Conservation (phyloP, 2,329 filamentous ascomycete genomes). For the Chrysoporthe deuterocubensis region DNA sequence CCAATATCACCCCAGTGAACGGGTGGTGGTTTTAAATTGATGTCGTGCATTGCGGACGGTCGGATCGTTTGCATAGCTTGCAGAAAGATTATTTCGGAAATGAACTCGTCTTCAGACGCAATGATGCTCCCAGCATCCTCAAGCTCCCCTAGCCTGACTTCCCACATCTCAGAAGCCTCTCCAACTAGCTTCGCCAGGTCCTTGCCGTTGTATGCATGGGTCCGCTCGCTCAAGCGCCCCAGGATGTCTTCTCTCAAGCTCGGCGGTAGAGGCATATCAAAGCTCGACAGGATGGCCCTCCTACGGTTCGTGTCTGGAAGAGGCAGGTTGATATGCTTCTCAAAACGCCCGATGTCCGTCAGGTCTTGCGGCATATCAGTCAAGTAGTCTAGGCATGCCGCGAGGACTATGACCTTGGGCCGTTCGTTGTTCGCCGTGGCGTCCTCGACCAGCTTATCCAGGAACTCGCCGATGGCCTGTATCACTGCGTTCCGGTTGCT, state of each 20-base stretch:
- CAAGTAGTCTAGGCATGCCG: constrained; percentile 71
- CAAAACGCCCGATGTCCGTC: constrained; percentile 67
- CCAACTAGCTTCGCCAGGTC: constrained; percentile 72
- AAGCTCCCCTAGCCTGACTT: neutral
- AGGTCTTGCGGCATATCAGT: constrained; percentile 74
- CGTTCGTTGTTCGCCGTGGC: constrained; percentile 42
- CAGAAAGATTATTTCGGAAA: constrained; percentile 59
- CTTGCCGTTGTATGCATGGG: constrained; percentile 83
- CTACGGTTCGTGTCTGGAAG: constrained; percentile 75
- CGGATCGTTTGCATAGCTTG: constrained; percentile 70
- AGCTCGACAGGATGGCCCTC: constrained; percentile 72
- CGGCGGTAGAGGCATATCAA: constrained; percentile 52
- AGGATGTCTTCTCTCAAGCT: constrained; percentile 58
- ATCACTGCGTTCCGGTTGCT: constrained; percentile 54
- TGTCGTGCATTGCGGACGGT: constrained; percentile 85
- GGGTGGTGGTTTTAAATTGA: constrained; percentile 85
- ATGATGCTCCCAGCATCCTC: constrained; percentile 9
- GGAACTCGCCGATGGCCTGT: constrained; percentile 55
- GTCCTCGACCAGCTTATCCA: constrained; percentile 53
- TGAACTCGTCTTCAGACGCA: constrained; percentile 32
- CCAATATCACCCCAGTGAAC: constrained; percentile 88
- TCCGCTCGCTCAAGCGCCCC: constrained; percentile 68
- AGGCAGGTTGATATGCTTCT: constrained; percentile 71
- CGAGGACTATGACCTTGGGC: constrained; percentile 72
- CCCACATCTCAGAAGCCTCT: constrained; percentile 44